A percentile compares a stretch with the other conserved stretches of the same genome.
phyloP scores from a whole-genome alignment of 23 red algal genomes.

The Gracilaria gracilis region DNA sequence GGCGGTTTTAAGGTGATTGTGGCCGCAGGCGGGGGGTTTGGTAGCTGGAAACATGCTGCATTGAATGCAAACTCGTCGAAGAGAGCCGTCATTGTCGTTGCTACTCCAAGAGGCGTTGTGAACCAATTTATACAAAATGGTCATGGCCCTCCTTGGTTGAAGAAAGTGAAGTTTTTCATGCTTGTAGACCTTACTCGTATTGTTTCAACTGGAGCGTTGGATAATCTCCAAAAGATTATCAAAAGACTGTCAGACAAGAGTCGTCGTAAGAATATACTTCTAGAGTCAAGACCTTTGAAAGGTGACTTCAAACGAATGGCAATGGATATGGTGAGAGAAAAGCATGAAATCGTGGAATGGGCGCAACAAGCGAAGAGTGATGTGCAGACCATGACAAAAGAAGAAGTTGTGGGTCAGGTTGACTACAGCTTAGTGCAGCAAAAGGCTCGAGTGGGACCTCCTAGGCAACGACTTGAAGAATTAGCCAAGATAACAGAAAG shows the following conservation, averaged over 20 bases:
- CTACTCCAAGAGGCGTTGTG: slow-evolving; percentile 26
- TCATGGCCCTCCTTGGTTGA: slow-evolving; percentile 50
- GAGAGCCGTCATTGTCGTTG: slow-evolving; percentile 62
- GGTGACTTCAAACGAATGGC: not conserved
- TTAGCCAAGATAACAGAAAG: not conserved
- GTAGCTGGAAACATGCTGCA: slow-evolving; percentile 48
- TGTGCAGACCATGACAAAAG: slow-evolving; percentile 6
- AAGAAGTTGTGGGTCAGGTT: not conserved
- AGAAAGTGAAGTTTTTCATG: slow-evolving; percentile 46
- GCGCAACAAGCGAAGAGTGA: not conserved
- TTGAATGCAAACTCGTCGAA: slow-evolving; percentile 64
- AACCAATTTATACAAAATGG: slow-evolving; percentile 22
- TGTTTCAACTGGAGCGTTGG: slow-evolving; percentile 21
- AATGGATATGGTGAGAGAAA: slow-evolving; percentile 8
- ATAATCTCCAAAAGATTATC: slow-evolving; percentile 20
- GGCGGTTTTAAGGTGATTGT: slow-evolving; percentile 47
- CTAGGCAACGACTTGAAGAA: slow-evolving; percentile 5
- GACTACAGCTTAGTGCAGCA: not conserved
- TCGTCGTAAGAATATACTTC: slow-evolving; percentile 49
- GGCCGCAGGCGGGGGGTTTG: slow-evolving; percentile 12
- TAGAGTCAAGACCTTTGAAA: not conserved
- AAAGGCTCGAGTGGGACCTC: not conserved
- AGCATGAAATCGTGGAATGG: slow-evolving; percentile 52
- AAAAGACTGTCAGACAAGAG: slow-evolving; percentile 1
- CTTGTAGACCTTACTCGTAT: slow-evolving; percentile 37